A percentile compares a stretch with the other conserved stretches of the same genome.
Conservation (phyloP, 768 basidiomycete genomes). For the Rhodotorula graminis region DNA sequence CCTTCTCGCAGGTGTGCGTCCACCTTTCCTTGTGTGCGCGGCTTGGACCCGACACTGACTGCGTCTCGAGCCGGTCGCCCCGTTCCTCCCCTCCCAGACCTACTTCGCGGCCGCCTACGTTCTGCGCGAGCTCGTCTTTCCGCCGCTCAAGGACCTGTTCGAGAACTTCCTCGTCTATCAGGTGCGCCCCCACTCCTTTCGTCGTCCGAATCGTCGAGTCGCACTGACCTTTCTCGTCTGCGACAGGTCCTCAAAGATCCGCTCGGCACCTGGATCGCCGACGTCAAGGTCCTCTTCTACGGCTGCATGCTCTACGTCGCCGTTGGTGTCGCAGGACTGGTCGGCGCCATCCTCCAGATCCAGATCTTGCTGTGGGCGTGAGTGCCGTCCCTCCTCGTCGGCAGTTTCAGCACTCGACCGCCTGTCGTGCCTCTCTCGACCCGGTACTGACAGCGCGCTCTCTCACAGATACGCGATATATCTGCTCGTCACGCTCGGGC, state of each 20-base stretch:
- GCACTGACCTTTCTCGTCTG: background rate
- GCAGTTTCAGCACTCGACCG: no score
- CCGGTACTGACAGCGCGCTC: no score
- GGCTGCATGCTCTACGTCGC: background rate
- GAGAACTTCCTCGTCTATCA: slow-evolving; percentile 4
- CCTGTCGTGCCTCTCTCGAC: background rate
- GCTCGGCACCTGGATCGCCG: slow-evolving; percentile 14
- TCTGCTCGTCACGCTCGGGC: background rate
- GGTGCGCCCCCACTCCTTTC: background rate
- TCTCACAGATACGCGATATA: slow-evolving; percentile 2
- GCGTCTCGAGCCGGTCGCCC: no score
- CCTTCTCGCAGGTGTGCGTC: background rate
- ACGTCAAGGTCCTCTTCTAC: slow-evolving; percentile 11
- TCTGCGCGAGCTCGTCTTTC: slow-evolving; percentile 11
- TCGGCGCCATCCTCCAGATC: slow-evolving; percentile 11
- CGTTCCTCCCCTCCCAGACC: background rate
- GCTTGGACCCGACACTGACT: no score
- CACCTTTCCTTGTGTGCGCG: no score
- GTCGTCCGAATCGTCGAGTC: background rate
- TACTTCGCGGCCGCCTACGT: slow-evolving; percentile 7
- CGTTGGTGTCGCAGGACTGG: slow-evolving; percentile 1
- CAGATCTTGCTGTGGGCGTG: slow-evolving; percentile 6
- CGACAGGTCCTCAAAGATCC: background rate
- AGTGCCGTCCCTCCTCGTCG: no score
- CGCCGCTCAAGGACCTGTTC: background rate